Percentiles rank a stretch among this genome's conserved stretches.
Evolutionary conservation across 2,329 filamentous ascomycete species (phyloP).

Genomic region (Thielaviopsis populi): DNA sequence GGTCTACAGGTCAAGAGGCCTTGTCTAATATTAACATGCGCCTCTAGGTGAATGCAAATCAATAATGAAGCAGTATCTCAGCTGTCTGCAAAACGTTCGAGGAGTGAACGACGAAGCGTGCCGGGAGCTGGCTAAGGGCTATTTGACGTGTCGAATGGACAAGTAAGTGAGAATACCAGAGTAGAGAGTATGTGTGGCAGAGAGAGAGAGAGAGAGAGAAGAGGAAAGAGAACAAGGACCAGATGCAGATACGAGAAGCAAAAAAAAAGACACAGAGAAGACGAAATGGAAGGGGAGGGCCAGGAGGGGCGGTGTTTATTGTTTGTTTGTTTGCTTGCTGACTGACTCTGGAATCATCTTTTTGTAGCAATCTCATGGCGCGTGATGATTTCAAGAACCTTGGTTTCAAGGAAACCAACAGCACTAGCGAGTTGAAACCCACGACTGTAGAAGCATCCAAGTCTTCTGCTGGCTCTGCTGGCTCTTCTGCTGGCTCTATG

Average conservation of each 20-base stretch:
- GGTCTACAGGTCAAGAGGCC: conserved; percentile 8
- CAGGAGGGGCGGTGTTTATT: not conserved
- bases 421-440: not conserved
- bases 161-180: conserved; percentile 39
- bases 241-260: not conserved
- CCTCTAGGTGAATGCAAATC: conserved; percentile 73
- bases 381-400: conserved; percentile 90
- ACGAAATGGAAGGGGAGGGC: not conserved
- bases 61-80: conserved; percentile 71
- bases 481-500: not conserved
- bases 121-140: conserved; percentile 70
- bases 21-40: not conserved
- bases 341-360: not conserved
- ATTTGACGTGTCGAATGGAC: conserved; percentile 88
- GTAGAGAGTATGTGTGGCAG: too few species aligned
- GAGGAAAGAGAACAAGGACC: too few species aligned
- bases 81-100: conserved; percentile 69
- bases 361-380: conserved; percentile 75
- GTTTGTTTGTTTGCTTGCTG: not conserved
- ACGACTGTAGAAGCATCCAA: not conserved
- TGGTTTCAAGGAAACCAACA: conserved; percentile 40
- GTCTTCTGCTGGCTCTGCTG: not conserved
- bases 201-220: too few species aligned
- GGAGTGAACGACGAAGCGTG: conserved; percentile 81
- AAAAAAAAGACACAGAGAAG: not conserved